Evolutionary conservation across 2,329 filamentous ascomycete species (phyloP), one percentile per base, ranked within the genome.

Genomic region (Cytospora leucostoma): DNA sequence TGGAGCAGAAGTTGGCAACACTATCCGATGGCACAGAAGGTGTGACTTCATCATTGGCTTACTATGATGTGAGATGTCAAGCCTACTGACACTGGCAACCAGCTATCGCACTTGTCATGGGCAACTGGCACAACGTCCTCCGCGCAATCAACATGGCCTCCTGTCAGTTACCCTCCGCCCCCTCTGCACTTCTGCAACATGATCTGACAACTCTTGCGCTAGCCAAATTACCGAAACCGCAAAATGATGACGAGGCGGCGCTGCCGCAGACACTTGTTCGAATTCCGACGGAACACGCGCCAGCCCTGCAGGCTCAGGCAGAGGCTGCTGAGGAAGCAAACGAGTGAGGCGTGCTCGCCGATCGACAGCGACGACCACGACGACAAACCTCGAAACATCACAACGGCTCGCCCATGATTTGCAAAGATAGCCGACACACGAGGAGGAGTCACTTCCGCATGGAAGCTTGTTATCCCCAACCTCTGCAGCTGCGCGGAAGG

Each of bases 121-220:
- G 88, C 59, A 96, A 95, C 74, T 96, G 92, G 92, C 89, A 93
- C 75, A 93, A 92, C 70, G 91, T 96, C 67, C 82, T 96, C 65
- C 83, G 89, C 68, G 91, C 91, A 50, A 93, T 96, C 71, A 90
- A 90, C 72, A 93, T 95, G 90, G 92, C 92, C 66, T 93, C 90
- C 65, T 84, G 91, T 93, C 82, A 72, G 86, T 78, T 52, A 12
- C 7, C 27, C 32, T 13, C 7, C 27, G 27, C 27, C 27, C 44
- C 44, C 64, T 21, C 38, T 27, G 50, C 50, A 47, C 8, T 66
- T 17, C n/a, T 59, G 58, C 44, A 54, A 64, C 62, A 62, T 13
- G 47, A 35, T 7, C 7, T 12, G 60, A 49, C 47, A 58, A 10
- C 33, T 32, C 19, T 33, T 47, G 13, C 17, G 8, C 66, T 44